Evolutionary conservation across 2,329 filamentous ascomycete genomes (phyloP).

Genomic region (Hypoxylon sp.): DNA sequence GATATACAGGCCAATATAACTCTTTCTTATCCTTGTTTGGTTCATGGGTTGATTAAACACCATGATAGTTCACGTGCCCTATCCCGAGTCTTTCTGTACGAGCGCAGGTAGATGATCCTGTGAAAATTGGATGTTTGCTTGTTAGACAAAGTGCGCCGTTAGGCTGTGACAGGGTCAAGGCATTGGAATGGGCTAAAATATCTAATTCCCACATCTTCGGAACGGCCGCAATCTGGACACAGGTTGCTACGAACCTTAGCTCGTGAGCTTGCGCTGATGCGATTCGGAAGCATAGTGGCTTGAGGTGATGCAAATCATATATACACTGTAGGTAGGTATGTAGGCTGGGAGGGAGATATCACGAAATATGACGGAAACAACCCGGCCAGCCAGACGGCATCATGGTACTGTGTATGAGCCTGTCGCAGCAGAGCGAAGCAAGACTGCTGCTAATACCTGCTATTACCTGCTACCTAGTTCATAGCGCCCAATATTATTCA

Average conservation of each 20-base stretch:
- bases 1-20: neutral
- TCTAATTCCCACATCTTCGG: slow-evolving; percentile 31
- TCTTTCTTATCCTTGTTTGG: slow-evolving; percentile 20
- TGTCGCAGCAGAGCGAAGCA: slow-evolving; percentile 26
- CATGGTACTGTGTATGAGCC: slow-evolving; percentile 10
- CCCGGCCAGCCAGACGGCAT: slow-evolving; percentile 32
- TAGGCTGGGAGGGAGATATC: slow-evolving; percentile 5
- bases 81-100: slow-evolving; percentile 11
- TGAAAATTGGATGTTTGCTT: slow-evolving; percentile 25
- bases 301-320: slow-evolving; percentile 14
- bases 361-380: slow-evolving; percentile 21
- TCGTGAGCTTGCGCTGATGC: slow-evolving; percentile 3
- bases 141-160: slow-evolving; percentile 16
- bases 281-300: slow-evolving; percentile 7
- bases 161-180: slow-evolving; percentile 30
- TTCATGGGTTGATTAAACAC: slow-evolving; percentile 8
- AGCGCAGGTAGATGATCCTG: slow-evolving; percentile 8
- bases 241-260: slow-evolving; percentile 10
- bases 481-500: slow-evolving; percentile 31
- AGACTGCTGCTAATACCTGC: too few species aligned
- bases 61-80: slow-evolving; percentile 25
- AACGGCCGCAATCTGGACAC: slow-evolving; percentile 22
- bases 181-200: slow-evolving; percentile 24
- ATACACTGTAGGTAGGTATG: slow-evolving; percentile 3
- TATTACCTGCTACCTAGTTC: too few species aligned